These are phyloP conservation scores for Chalciporus sp. DNA, from an alignment of 1,284 basidiomycete genomes.

Conservation along the genomic window DNA sequence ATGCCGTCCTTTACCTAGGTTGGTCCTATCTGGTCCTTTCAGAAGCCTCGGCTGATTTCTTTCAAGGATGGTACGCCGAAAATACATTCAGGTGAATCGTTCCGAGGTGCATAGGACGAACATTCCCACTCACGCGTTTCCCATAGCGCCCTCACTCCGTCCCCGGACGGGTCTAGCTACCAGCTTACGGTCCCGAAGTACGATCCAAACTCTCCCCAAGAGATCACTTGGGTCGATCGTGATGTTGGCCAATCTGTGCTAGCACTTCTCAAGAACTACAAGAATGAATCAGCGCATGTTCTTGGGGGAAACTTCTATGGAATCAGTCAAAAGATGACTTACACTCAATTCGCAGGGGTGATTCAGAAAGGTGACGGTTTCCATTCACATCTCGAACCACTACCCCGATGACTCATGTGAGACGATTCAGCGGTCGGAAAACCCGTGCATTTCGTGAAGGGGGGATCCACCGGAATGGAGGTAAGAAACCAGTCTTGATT, in stretches of 20 bases:
- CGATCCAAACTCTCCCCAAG: conserved; percentile 19
- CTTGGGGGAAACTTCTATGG: conserved; percentile 30
- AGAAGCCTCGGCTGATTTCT: not conserved
- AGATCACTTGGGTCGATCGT: conserved; percentile 31
- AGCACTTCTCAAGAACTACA: conserved; percentile 34
- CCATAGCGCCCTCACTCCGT: conserved; percentile 4
- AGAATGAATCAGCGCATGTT: conserved; percentile 21
- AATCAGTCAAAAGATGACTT: conserved; percentile 28
- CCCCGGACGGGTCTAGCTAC: conserved; percentile 18
- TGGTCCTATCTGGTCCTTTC: not conserved
- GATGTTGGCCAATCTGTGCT: conserved; percentile 33
- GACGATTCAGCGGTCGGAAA: conserved; percentile 26
- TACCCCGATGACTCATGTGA: not conserved
- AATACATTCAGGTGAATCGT: conserved; percentile 32
- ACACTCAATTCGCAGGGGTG: conserved; percentile 19
- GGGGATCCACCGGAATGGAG: conserved; percentile 19
- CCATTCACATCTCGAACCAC: not conserved
- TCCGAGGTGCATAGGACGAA: no score
- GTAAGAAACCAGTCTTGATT: conserved; percentile 4
- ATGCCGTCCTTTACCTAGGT: conserved; percentile 30
- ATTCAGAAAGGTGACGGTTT: conserved; percentile 22
- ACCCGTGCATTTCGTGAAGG: conserved; percentile 25
- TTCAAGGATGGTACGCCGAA: conserved; percentile 32
- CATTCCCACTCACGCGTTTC: no score
- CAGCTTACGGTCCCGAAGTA: conserved; percentile 26